Evolutionary conservation across 768 basidiomycete species (phyloP), one percentile per base, ranked within the genome.

Genomic region (Dentipellis sp.): DNA sequence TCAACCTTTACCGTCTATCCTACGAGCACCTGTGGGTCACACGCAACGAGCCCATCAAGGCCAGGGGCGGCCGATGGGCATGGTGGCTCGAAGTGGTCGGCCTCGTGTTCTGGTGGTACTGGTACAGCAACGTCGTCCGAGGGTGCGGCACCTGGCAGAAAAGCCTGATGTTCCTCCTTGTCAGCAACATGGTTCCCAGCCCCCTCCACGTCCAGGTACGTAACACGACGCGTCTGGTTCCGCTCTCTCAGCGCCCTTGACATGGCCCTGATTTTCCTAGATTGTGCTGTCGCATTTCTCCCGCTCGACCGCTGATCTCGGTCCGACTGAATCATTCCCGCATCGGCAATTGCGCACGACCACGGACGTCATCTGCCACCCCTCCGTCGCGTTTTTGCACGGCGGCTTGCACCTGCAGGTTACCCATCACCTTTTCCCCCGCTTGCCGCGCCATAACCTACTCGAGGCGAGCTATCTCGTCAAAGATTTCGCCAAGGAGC

Each of bases 391-490:
- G 52, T 97, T 94, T 66, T 71, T 99, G 36, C 97, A 99, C 65
- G 97, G 97, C 10, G 97, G 97, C n/a, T 80, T 99, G 17, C 92
- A 99, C 63, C 82, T 98, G 11, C 97, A 99, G 70, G 91, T 97
- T 45, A 93, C 95, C 2, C 97, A 99, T 64, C 94, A 97, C 69
- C 79, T 98, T 57, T 97, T 97, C 75, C 97, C 97, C 17, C 85
- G 97, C 10, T 76, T 97, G 1, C 97, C 97, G 2, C 78, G 97
- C 39, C 95, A 98, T 75, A 94, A 97, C 67, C 78, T 99, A 53
- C 80, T 82, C 37, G 75, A 82, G 54, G 95, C 95, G 2, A 91
- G 89, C 60, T 57, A 77, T 34, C 74, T 94, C 19, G 94, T 97
- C 53, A 95, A 93, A 68, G 78, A 87, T 64, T 98, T 87, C 64